Percentiles rank a stretch among this genome's conserved stretches.
Evolutionary conservation across 129 eudicot genomes (phyloP).

Genomic region (Flaveria linearis): DNA sequence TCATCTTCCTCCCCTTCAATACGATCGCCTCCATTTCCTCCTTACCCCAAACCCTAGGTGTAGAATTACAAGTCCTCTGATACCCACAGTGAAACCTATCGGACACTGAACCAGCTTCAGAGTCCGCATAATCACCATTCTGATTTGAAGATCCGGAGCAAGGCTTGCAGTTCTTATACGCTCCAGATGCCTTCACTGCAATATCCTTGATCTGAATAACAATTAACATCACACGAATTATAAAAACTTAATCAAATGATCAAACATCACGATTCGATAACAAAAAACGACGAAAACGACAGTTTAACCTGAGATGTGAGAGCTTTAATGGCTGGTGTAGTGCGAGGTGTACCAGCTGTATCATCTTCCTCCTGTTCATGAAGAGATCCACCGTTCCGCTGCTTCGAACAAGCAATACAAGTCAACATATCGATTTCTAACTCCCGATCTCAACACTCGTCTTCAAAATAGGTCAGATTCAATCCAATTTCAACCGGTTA

Average conservation of each 20-base stretch:
- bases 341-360: conserved; percentile 54
- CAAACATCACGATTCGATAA: conserved; percentile 6
- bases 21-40: conserved; percentile 80
- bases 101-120: conserved; percentile 54
- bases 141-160: conserved; percentile 68
- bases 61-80: conserved; percentile 56
- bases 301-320: conserved; percentile 62
- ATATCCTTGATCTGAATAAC: conserved; percentile 73
- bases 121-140: conserved; percentile 48
- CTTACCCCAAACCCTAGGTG: conserved; percentile 73
- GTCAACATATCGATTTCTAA: conserved; percentile 54
- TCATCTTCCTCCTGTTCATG: conserved; percentile 59
- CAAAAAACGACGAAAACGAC: background rate
- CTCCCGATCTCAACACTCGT: conserved; percentile 21
- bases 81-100: conserved; percentile 56
- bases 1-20: conserved; percentile 75
- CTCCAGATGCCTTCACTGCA: conserved; percentile 88
- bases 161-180: conserved; percentile 81
- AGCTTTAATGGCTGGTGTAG: conserved; percentile 72
- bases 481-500: background rate
- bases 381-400: conserved; percentile 67
- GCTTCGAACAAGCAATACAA: conserved; percentile 91
- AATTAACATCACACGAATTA: background rate
- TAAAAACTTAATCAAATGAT: background rate
- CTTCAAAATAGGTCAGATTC: conserved; percentile 14